Base-by-base conservation (phyloP, 192 early-diverging fungal species). In the Gonapodya prolifera region DNA sequence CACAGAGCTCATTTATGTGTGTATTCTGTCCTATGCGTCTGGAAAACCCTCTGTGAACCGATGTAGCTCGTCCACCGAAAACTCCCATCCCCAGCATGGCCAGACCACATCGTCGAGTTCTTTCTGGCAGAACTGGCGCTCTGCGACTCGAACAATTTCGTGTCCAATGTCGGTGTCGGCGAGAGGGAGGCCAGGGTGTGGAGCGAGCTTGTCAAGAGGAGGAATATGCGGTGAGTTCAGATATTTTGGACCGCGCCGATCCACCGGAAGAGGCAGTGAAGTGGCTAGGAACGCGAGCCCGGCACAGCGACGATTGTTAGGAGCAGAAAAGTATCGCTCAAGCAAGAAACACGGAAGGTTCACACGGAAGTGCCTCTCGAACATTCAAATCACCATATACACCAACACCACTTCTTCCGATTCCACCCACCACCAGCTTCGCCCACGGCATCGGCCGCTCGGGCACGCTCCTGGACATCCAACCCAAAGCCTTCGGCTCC, bases 401-500 rank as follows among this genome's bases (percentile, higher is more conserved):
- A n/a, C n/a, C n/a, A n/a, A n/a, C n/a, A n/a, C n/a, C n/a, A n/a
- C n/a, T n/a, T n/a, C n/a, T n/a, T n/a, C n/a, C n/a, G n/a, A n/a
- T n/a, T n/a, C n/a, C n/a, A n/a, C 75, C 32, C 2, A 28, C 28
- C 33, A 2, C 13, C 13, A 17, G 34, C 33, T 32, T 75, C 13
- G 2, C 30, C 2, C 76, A 76, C 45, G 76, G 76, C 33, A 36
- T 76, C 18, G 76, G 76, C 29, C 76, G 76, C 2, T 76, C 76
- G 1, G 76, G 76, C 1, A 36, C 34, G 34, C 34, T 76, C 34
- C 34, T 34, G 1, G 34, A 76, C 1, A 36, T 34, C 2, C 76
- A 76, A 35, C 76, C 76, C 33, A 76, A 76, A 36, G 76, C 76
- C 34, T 2, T 36, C 1, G 76, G 76, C 1, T 76, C 76, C 34